Evolutionary conservation across 169 alveolate species (phyloP).

Genomic region (Toxoplasma gondii): DNA sequence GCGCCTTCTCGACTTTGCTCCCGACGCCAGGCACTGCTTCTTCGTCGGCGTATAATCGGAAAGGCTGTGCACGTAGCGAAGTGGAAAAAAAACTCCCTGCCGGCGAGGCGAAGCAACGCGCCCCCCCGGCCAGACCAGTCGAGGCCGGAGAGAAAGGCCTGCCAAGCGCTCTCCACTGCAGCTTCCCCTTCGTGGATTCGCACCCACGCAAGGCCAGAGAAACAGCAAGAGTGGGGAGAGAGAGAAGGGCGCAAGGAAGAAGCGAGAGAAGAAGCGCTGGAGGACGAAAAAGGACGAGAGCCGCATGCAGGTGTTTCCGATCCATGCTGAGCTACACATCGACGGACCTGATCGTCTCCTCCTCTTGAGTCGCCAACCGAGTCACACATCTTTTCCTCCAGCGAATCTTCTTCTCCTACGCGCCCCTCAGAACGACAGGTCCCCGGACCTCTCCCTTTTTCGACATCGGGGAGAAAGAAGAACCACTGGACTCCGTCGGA

Average conservation of each 20-base stretch:
- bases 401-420: too few species aligned
- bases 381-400: too few species aligned
- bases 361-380: neutral
- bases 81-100: neutral
- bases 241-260: neutral
- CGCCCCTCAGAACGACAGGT: too few species aligned
- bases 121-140: neutral
- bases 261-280: neutral
- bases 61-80: neutral
- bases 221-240: too few species aligned
- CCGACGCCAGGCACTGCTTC: too few species aligned
- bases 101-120: neutral
- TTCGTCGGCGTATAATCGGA: neutral
- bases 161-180: neutral
- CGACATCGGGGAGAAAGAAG: slow-evolving; percentile 16
- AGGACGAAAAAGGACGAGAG: too few species aligned
- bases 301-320: too few species aligned
- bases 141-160: neutral
- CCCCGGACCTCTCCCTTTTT: neutral
- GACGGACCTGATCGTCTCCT: too few species aligned
- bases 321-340: too few species aligned
- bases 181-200: neutral
- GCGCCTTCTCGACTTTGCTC: neutral
- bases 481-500: slow-evolving; percentile 10
- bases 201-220: neutral